phyloP scores from a whole-genome alignment of 2,329 filamentous ascomycete species.

The Hypoxylon sp. region DNA sequence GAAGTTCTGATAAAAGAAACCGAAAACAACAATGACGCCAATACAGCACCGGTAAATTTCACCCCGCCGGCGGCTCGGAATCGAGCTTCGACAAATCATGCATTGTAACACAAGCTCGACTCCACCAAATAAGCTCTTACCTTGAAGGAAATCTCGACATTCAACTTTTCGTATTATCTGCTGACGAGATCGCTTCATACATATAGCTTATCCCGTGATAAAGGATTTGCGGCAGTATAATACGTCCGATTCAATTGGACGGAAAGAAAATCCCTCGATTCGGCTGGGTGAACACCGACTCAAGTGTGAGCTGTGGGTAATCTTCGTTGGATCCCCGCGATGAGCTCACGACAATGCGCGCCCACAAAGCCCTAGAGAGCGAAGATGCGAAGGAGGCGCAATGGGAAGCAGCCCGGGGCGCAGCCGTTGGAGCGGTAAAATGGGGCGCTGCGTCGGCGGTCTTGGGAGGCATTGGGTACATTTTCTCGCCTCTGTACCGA shows the following conservation, averaged over 20 bases:
- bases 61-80: slow-evolving; percentile 19
- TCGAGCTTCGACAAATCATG: slow-evolving; percentile 17
- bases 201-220: slow-evolving; percentile 1
- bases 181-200: slow-evolving; percentile 9
- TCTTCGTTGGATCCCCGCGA: slow-evolving; percentile 3
- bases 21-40: slow-evolving; percentile 21
- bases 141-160: slow-evolving; percentile 12
- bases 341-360: slow-evolving; percentile 58
- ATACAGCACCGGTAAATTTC: slow-evolving; percentile 7
- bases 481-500: slow-evolving; percentile 79
- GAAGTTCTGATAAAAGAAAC: neutral
- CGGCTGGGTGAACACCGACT: neutral
- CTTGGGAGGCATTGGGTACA: slow-evolving; percentile 73
- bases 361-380: slow-evolving; percentile 72
- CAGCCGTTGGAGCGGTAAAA: slow-evolving; percentile 76
- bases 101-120: neutral
- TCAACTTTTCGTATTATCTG: slow-evolving; percentile 8
- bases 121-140: slow-evolving; percentile 29
- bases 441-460: slow-evolving; percentile 79
- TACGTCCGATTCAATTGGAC: neutral
- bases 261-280: neutral
- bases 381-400: slow-evolving; percentile 79
- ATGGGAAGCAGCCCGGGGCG: slow-evolving; percentile 79
- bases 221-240: neutral
- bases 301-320: neutral